Conservation (phyloP, 192 early-diverging fungal species). For the Backusella sp. region DNA sequence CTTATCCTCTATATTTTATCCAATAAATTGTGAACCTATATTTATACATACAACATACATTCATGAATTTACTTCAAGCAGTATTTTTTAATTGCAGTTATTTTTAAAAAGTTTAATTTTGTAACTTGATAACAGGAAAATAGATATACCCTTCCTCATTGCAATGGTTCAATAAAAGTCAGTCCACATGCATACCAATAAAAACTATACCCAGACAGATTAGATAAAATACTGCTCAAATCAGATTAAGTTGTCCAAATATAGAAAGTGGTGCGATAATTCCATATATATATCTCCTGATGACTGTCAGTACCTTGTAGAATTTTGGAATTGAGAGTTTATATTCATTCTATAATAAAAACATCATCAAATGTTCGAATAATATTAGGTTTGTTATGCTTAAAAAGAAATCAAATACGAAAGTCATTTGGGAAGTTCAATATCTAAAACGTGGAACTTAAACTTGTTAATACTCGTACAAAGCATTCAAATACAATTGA, state of each 20-base stretch:
- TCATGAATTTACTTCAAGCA: background rate
- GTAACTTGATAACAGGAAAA: too few relatives aligned
- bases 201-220: too few relatives aligned
- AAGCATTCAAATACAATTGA: background rate
- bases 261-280: too few relatives aligned
- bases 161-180: too few relatives aligned
- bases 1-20: background rate
- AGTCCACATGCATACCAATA: too few relatives aligned
- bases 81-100: too few relatives aligned
- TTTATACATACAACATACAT: background rate
- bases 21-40: background rate
- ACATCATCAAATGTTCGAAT: background rate
- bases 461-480: background rate
- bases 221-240: too few relatives aligned
- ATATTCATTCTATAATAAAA: background rate
- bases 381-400: background rate
- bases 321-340: background rate
- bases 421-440: background rate
- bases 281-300: too few relatives aligned
- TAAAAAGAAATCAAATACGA: background rate
- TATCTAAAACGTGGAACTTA: background rate
- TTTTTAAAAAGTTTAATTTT: too few relatives aligned
- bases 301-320: background rate
- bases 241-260: too few relatives aligned
- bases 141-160: too few relatives aligned